Evolutionary conservation across 176 grass and related monocot genomes (phyloP).

Genomic region (Areca catechu): DNA sequence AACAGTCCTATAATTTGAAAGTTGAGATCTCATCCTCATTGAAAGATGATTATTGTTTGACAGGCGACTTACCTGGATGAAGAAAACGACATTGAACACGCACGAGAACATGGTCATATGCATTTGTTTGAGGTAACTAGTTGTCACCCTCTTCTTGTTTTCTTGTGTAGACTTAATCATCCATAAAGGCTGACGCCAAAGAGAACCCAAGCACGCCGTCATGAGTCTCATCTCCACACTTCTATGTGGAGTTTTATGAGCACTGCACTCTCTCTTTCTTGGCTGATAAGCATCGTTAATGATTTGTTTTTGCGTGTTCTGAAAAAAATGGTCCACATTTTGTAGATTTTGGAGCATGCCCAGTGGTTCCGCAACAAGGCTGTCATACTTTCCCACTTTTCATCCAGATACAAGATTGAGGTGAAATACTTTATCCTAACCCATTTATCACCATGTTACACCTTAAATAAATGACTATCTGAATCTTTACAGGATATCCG

Average conservation of each 20-base stretch:
- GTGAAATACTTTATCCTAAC: slow-evolving; percentile 27
- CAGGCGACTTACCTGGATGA: slow-evolving; percentile 93
- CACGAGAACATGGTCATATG: slow-evolving; percentile 73
- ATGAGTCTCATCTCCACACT: no score
- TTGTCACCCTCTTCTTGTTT: slow-evolving; percentile 8
- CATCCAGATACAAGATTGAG: slow-evolving; percentile 77
- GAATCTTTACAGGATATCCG: slow-evolving; percentile 63
- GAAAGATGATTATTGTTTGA: slow-evolving; percentile 21
- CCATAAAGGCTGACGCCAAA: no score
- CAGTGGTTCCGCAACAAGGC: slow-evolving; percentile 84
- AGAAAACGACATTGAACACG: slow-evolving; percentile 62
- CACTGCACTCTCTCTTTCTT: no score
- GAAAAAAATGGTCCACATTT: neutral
- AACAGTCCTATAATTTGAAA: neutral
- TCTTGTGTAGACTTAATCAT: no score
- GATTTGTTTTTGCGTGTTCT: neutral
- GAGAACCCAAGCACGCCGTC: no score
- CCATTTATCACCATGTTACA: neutral
- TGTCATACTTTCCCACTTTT: slow-evolving; percentile 85
- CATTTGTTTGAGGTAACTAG: slow-evolving; percentile 73
- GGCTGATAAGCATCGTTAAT: slow-evolving; percentile 1
- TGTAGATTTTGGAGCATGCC: slow-evolving; percentile 78
- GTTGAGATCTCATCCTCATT: neutral
- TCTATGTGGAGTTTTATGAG: no score
- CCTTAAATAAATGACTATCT: slow-evolving; percentile 24